Evolutionary conservation across 768 basidiomycete species (phyloP).

Genomic region (Tulasnella calospora): DNA sequence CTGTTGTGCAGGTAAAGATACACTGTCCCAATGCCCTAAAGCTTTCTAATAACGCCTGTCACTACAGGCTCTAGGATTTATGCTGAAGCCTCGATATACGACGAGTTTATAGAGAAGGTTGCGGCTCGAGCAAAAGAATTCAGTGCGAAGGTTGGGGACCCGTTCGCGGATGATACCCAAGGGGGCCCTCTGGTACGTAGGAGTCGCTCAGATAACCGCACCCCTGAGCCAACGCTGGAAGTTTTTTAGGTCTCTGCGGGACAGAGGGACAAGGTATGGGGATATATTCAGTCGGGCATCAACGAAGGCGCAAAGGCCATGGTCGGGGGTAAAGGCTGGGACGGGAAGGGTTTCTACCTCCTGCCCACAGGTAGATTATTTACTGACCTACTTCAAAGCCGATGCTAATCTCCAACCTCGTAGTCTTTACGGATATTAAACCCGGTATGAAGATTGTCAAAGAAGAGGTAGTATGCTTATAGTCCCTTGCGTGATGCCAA

Average conservation of each 20-base stretch:
- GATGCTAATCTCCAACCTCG: slow-evolving; percentile 11
- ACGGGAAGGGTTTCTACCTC: slow-evolving; percentile 78
- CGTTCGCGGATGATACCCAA: slow-evolving; percentile 65
- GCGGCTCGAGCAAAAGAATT: slow-evolving; percentile 62
- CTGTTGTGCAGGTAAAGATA: slow-evolving; percentile 36
- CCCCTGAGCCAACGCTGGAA: background rate
- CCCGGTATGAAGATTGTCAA: slow-evolving; percentile 82
- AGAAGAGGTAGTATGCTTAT: slow-evolving; percentile 52
- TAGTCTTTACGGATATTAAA: slow-evolving; percentile 78
- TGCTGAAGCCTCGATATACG: slow-evolving; percentile 82
- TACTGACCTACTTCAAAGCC: background rate
- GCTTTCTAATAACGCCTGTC: slow-evolving; percentile 29
- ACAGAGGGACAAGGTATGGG: slow-evolving; percentile 82
- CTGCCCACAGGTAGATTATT: slow-evolving; percentile 73
- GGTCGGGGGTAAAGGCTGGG: slow-evolving; percentile 74
- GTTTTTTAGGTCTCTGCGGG: slow-evolving; percentile 62
- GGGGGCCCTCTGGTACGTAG: slow-evolving; percentile 76
- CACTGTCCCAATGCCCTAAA: slow-evolving; percentile 17
- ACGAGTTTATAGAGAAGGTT: slow-evolving; percentile 68
- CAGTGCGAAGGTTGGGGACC: slow-evolving; percentile 62
- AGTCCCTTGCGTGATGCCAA: slow-evolving; percentile 21
- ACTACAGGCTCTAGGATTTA: slow-evolving; percentile 90
- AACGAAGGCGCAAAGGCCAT: slow-evolving; percentile 71
- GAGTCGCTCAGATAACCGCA: background rate
- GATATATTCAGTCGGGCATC: slow-evolving; percentile 83